phyloP scores from a whole-genome alignment of 495 filamentous ascomycete species.

The Zalerion maritima region DNA sequence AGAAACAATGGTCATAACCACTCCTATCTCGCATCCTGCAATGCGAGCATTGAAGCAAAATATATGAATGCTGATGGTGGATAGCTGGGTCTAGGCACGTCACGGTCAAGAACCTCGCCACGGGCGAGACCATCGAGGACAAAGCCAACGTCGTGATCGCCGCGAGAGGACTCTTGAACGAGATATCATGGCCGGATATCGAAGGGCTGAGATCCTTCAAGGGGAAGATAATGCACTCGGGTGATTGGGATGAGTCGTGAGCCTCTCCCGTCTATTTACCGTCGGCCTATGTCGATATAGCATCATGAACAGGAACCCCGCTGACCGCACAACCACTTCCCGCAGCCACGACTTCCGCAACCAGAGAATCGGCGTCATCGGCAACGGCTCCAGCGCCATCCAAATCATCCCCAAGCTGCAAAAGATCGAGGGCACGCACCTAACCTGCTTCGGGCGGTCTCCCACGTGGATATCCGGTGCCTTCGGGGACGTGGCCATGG shows the following conservation, averaged over 20 bases:
- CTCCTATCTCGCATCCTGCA: neutral
- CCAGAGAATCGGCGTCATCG: slow-evolving; percentile 39
- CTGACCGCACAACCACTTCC: slow-evolving; percentile 3
- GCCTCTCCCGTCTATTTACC: neutral
- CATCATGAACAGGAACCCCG: too few relatives aligned
- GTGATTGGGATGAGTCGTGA: slow-evolving; percentile 28
- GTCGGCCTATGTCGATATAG: neutral
- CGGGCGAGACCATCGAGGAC: slow-evolving; percentile 20
- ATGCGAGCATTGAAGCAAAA: slow-evolving; percentile 8
- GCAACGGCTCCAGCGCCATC: slow-evolving; percentile 51
- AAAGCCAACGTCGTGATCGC: slow-evolving; percentile 44
- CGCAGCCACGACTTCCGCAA: slow-evolving; percentile 30
- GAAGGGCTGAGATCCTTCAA: slow-evolving; percentile 37
- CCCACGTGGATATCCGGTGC: slow-evolving; percentile 46
- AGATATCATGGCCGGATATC: slow-evolving; percentile 43
- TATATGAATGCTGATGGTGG: slow-evolving; percentile 5
- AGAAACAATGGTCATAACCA: slow-evolving; percentile 36
- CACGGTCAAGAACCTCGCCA: slow-evolving; percentile 16
- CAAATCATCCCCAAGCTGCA: slow-evolving; percentile 56
- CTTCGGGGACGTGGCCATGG: slow-evolving; percentile 26
- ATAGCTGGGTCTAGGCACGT: slow-evolving; percentile 8
- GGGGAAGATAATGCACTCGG: slow-evolving; percentile 44
- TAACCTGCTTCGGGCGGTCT: slow-evolving; percentile 53
- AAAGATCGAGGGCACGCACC: slow-evolving; percentile 32
- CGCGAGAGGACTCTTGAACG: slow-evolving; percentile 50